Evolutionary conservation across 2,329 filamentous ascomycete genomes (phyloP), one percentile per base, ranked within the genome.

Genomic region (Penicillium hordei): DNA sequence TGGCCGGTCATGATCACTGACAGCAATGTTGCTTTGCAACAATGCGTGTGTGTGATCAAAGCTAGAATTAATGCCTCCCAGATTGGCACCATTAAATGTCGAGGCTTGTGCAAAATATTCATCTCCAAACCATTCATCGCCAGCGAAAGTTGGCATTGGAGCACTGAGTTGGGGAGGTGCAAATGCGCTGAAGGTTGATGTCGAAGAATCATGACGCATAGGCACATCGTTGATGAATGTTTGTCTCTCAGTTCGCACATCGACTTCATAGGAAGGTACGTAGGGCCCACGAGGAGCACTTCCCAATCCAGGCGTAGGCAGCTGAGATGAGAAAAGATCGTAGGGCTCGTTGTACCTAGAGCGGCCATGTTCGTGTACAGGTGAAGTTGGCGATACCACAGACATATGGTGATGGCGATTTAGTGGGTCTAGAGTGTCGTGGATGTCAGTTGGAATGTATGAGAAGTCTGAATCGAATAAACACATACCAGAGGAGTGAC

Each of bases 161-260:
- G 85, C 83, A 58, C 89, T 87, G 2, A 87, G 79, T 23, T 89
- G 86, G 33, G 90, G 89, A 19, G 91, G 91, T 29, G 91, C 88
- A 74, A 87, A 95, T 21, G 91, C 93, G 83, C 88, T 96, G 77
- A 96, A 97, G 27, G 91, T 96, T 0, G 92, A 95, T 40, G 92
- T 88, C 36, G 91, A 91, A 13, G 92, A 96, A 76, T 97, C 93
- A 65, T 87, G 83, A 60, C 93, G 82, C 17, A 91, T 90, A 5
- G 91, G 91, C 56, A 96, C 84, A 72, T 97, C 91, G 70, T 97
- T 91, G 76, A 97, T 87, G 75, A 90, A 96, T 81, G 95, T 92
- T 67, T 97, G 91, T 64, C 91, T 85, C 79, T 97, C 93, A 1
- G 93, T 97, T 83, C 94, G 96, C 79, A 97, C 89, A 73, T 97